A percentile compares a stretch with the other conserved stretches of the same genome.
These are phyloP conservation scores for Baudoinia panamericana DNA, from an alignment of 495 filamentous ascomycete genomes.

Conservation along the genomic window DNA sequence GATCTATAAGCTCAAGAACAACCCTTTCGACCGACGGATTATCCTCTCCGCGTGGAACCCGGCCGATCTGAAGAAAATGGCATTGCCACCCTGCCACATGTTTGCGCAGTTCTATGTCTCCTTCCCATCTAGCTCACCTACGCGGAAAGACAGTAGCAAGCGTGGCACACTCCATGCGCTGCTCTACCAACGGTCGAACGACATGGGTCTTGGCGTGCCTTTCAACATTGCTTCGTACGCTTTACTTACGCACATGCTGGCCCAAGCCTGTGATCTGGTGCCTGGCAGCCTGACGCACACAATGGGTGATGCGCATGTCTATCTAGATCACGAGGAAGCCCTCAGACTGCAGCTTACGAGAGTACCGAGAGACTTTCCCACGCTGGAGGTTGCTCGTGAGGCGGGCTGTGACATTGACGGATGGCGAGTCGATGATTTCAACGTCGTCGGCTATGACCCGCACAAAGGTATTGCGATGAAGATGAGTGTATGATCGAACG, in stretches of 20 bases:
- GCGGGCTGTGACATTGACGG: slow-evolving; percentile 59
- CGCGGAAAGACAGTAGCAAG: slow-evolving; percentile 14
- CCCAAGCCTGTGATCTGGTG: slow-evolving; percentile 67
- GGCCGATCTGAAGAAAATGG: slow-evolving; percentile 74
- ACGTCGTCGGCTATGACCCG: slow-evolving; percentile 76
- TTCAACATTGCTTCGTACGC: slow-evolving; percentile 97
- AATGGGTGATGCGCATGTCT: slow-evolving; percentile 95
- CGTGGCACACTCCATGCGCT: slow-evolving; percentile 66
- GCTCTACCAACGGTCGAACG: slow-evolving; percentile 86
- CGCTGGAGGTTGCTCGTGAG: slow-evolving; percentile 37
- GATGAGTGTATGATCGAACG: slow-evolving; percentile 65
- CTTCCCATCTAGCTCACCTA: slow-evolving; percentile 31
- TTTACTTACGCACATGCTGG: slow-evolving; percentile 84
- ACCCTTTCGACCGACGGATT: slow-evolving; percentile 78
- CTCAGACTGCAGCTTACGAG: slow-evolving; percentile 65
- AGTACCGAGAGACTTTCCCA: slow-evolving; percentile 71
- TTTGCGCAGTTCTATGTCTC: slow-evolving; percentile 97
- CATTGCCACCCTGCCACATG: slow-evolving; percentile 94
- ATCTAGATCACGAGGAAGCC: slow-evolving; percentile 84
- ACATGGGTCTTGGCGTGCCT: slow-evolving; percentile 93
- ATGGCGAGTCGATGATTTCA: slow-evolving; percentile 80
- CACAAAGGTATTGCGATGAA: slow-evolving; percentile 91
- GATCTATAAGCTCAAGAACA: slow-evolving; percentile 63
- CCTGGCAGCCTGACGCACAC: slow-evolving; percentile 78
- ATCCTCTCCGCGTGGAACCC: slow-evolving; percentile 92